Base-by-base conservation (phyloP, 2,329 filamentous ascomycete genomes). In the Fusarium compactum region DNA sequence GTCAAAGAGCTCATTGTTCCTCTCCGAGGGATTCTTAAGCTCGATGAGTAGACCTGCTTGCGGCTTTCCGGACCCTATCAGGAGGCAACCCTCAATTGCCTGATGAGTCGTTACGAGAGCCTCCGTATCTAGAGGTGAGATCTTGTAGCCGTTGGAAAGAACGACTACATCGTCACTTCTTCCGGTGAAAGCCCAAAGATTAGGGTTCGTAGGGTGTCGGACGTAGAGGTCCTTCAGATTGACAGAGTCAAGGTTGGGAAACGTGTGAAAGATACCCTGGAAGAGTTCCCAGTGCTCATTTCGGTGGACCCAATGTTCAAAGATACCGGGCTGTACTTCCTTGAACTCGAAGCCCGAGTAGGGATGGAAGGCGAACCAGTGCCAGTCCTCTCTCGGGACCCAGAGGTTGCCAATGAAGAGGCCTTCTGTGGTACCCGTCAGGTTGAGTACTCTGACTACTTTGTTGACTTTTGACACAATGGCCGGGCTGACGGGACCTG, bases 261-360 rank as follows among this genome's bases (percentile, higher is more conserved):
- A 80, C 0, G 78, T 80, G 18, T 79, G 74, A 20, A 79, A 80
- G n/a, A 80, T 69, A 46, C 76, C 62, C 10, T 65, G 62, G 18
- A 59, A 59, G 1, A 65, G 4, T 14, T 48, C 22, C 40, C 55
- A 61, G 20, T 78, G 67, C 29, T 78, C 71, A 30, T 79, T 78
- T 1, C 76, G 73, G 30, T 77, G 73, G 1, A 78, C 70, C 77
- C 78, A 79, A 20, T 80, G 78, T 41, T 80, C 78, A 12, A 71
- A 80, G 0, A 73, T 66, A 10, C 71, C 77, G 1, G 71, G 55
- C 9, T 79, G 76, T 0, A 80, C 41, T 53, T 79, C 72, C 30
- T 72, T 78, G 45, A 79, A 79, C 55, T 79, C 78, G 15, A 80
- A 80, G 4, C 78, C 78, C 1, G 78, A 78, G 46, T 73, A 78